phyloP scores from a whole-genome alignment of 345 rosid genomes.

The Lepidium aucheri region DNA sequence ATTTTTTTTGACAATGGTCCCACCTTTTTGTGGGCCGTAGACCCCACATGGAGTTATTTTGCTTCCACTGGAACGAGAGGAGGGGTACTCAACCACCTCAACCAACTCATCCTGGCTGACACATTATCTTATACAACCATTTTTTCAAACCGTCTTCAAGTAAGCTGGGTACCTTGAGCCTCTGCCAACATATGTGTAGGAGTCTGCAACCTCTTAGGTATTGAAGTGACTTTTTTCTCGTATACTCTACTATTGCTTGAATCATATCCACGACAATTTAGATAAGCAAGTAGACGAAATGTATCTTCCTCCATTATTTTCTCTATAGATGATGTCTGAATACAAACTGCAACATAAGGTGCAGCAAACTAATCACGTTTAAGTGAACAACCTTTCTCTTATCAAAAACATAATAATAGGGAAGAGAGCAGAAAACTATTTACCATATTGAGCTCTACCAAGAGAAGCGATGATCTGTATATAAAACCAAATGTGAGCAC shows the following conservation, averaged over 20 bases:
- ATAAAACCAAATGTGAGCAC: slow-evolving; percentile 3
- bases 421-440: neutral
- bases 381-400: neutral
- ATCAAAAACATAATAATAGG: neutral
- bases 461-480: slow-evolving; percentile 6
- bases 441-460: neutral
- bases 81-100: too few relatives aligned
- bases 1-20: too few relatives aligned
- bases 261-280: neutral
- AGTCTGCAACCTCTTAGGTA: slow-evolving; percentile 76
- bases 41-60: too few relatives aligned
- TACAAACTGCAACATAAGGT: neutral
- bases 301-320: neutral
- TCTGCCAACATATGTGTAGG: slow-evolving; percentile 77
- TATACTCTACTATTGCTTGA: slow-evolving; percentile 6
- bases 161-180: slow-evolving; percentile 81
- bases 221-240: neutral
- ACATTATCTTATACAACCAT: too few relatives aligned
- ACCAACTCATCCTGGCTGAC: too few relatives aligned
- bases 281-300: neutral
- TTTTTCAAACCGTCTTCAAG: slow-evolving; percentile 80
- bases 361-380: neutral
- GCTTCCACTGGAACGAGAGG: too few relatives aligned
- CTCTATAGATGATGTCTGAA: neutral
- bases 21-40: too few relatives aligned